Percentiles rank a stretch among this genome's conserved stretches.
Evolutionary conservation across 768 basidiomycete species (phyloP).

Genomic region (Termitomyces sp.): DNA sequence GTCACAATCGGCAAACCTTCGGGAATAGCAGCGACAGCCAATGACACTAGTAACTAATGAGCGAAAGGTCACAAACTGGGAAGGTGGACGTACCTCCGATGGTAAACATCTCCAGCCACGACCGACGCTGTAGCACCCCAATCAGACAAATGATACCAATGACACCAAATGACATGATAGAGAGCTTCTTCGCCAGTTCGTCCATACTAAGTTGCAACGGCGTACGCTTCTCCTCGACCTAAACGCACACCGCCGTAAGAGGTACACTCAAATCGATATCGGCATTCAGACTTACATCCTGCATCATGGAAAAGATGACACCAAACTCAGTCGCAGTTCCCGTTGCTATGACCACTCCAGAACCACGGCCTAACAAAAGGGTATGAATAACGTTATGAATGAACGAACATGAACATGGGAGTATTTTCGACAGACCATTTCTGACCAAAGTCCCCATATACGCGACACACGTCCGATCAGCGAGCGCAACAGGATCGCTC

Average conservation of each 20-base stretch:
- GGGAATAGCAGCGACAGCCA: conserved; percentile 97
- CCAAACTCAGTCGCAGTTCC: conserved; percentile 92
- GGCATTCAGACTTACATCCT: conserved; percentile 58
- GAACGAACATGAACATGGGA: too few species aligned
- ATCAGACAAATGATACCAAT: conserved; percentile 93
- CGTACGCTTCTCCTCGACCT: conserved; percentile 85
- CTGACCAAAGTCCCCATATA: conserved; percentile 97
- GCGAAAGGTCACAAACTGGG: background rate
- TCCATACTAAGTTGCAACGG: conserved; percentile 95
- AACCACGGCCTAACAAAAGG: conserved; percentile 73
- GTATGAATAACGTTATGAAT: conserved; percentile 1
- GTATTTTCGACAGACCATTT: conserved; percentile 71
- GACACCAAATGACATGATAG: conserved; percentile 86
- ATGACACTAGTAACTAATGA: conserved; percentile 61
- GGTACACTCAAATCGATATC: conserved; percentile 9
- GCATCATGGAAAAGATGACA: conserved; percentile 97
- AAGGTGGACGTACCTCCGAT: conserved; percentile 74
- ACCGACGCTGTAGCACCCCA: conserved; percentile 79
- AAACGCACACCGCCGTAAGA: conserved; percentile 22
- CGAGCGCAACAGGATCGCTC: conserved; percentile 57
- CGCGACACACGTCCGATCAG: conserved; percentile 84
- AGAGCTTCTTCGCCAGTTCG: conserved; percentile 90
- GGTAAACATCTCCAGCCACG: conserved; percentile 98
- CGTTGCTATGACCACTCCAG: conserved; percentile 85
- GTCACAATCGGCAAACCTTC: conserved; percentile 97